Evolutionary conservation across 352 stramenopile genomes (phyloP), one percentile per base, ranked within the genome.

Genomic region (Phytopythium cucurbitacearum): DNA sequence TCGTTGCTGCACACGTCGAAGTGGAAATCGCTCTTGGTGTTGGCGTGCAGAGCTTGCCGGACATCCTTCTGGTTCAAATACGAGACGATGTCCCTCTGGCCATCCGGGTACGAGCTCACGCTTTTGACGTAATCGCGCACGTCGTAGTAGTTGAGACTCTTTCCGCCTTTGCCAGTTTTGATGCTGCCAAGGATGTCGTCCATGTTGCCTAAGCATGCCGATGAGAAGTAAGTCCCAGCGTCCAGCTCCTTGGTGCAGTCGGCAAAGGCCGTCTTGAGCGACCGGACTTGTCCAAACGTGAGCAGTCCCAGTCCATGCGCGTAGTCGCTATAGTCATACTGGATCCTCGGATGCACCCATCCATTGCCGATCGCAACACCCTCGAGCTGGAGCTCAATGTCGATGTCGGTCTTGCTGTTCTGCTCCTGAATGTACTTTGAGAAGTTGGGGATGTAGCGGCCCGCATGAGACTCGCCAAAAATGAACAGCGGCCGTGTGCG

Each of bases 281-380:
- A 77, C 32, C 70, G 69, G 43, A 86, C 72, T 47, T 94, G 81
- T 13, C 79, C 84, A 45, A 85, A 85, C 16, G 79, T 91, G 50
- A 99, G 80, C 12, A 99, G 57, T 0, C 95, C 94, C 21, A 96
- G 68, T 7, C 91, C 95, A 53, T 98, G 96, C 0, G 95, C 91
- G 51, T 86, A 98, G 59, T 96, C 89, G 43, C 90, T 94, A 56
- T 96, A 97, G 53, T 97, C 85, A 69, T 99, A 99, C 76, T 99
- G 95, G 69, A 98, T 85, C 9, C 73, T 64, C 33, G 97, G 96
- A 60, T 98, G 93, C 11, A 98, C 86, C 97, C 97, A 99, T 15
- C 94, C 94, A 69, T 99, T 99, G 36, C 97, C 97, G 75, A 99
- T 98, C 5, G 93, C 94, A n/a, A 95, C 76, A 54, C 96, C 97